These are phyloP conservation scores for Pontederia paniculata DNA, from an alignment of 176 grass and related monocot species.

Conservation along the genomic window DNA sequence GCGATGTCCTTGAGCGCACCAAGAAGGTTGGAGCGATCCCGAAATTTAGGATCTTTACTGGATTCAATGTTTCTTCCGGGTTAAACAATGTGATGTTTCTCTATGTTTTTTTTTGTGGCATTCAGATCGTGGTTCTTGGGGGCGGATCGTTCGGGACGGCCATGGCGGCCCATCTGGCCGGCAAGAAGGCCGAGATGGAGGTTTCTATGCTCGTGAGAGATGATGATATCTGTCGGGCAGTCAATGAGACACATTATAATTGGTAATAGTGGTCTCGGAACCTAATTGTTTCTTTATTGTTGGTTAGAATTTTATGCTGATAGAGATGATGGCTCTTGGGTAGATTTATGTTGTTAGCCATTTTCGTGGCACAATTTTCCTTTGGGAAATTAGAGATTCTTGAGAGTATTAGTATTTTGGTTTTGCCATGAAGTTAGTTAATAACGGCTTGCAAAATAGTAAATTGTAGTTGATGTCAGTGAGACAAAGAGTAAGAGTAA, in stretches of 20 bases:
- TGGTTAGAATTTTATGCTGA: not conserved
- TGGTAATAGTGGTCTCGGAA: slow-evolving; percentile 10
- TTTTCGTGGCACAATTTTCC: too few relatives aligned
- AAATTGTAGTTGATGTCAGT: too few relatives aligned
- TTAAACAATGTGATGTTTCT: not conserved
- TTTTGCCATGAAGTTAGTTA: too few relatives aligned
- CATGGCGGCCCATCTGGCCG: slow-evolving; percentile 64
- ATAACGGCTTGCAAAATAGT: too few relatives aligned
- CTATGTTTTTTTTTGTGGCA: not conserved
- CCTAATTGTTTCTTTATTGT: slow-evolving; percentile 2
- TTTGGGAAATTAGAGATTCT: too few relatives aligned
- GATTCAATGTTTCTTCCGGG: not conserved
- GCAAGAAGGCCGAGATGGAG: slow-evolving; percentile 59
- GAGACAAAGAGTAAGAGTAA: too few relatives aligned
- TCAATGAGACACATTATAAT: slow-evolving; percentile 58
- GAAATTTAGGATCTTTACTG: not conserved
- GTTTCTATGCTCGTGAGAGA: slow-evolving; percentile 74
- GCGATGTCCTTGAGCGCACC: slow-evolving; percentile 36
- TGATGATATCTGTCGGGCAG: slow-evolving; percentile 49
- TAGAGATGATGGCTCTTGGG: too few relatives aligned
- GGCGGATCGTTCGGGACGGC: slow-evolving; percentile 82
- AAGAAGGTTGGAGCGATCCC: not conserved
- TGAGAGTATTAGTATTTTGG: too few relatives aligned
- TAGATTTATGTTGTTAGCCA: too few relatives aligned
- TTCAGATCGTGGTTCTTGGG: slow-evolving; percentile 66